phyloP scores from a whole-genome alignment of 352 stramenopile species.

The Hyaloperonospora brassicae region DNA sequence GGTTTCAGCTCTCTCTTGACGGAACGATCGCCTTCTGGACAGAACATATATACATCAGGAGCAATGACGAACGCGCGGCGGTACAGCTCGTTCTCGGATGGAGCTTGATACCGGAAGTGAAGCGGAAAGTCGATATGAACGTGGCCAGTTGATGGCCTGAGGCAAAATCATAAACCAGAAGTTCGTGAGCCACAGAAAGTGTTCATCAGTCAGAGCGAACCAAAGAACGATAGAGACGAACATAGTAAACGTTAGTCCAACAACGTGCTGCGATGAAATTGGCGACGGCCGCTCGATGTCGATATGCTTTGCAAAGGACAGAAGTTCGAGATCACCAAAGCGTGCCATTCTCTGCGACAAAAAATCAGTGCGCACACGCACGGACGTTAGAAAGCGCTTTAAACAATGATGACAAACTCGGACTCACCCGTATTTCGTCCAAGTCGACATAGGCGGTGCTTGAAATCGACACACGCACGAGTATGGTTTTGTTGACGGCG shows the following conservation, averaged over 20 bases:
- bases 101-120: constrained; percentile 56
- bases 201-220: neutral
- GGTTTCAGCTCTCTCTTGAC: neutral
- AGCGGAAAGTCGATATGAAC: constrained; percentile 40
- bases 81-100: constrained; percentile 32
- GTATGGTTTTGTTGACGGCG: constrained; percentile 15
- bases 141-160: constrained; percentile 12
- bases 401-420: too few species aligned
- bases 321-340: constrained; percentile 35
- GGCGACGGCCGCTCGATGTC: constrained; percentile 53
- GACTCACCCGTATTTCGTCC: constrained; percentile 46
- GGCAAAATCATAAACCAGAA: constrained; percentile 1
- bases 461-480: constrained; percentile 34
- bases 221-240: constrained; percentile 14
- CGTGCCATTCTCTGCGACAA: constrained; percentile 43
- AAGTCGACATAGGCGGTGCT: constrained; percentile 44
- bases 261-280: constrained; percentile 43
- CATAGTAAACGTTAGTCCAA: constrained; percentile 42
- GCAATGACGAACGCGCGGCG: constrained; percentile 32
- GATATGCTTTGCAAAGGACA: constrained; percentile 50
- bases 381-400: neutral
- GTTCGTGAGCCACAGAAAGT: neutral
- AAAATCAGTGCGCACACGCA: neutral
- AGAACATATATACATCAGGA: constrained; percentile 42
- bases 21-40: constrained; percentile 5